Conservation (phyloP, 2,329 filamentous ascomycete species). For the Aurifilum marmelostoma region DNA sequence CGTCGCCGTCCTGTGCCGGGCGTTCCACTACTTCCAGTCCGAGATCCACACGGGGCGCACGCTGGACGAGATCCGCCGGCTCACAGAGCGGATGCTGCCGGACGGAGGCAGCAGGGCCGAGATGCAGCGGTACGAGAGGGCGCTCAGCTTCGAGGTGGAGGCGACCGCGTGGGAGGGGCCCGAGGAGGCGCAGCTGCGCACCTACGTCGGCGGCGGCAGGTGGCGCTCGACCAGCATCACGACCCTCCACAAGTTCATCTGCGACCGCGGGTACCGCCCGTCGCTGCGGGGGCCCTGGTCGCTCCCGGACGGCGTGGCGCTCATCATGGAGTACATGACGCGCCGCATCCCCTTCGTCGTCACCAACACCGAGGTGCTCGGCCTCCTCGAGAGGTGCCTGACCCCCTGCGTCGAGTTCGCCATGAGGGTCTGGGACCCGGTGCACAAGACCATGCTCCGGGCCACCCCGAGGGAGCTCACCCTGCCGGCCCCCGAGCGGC, state of each 20-base stretch:
- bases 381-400: neutral
- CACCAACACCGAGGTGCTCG: neutral
- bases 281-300: neutral
- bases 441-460: neutral
- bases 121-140: neutral
- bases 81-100: neutral
- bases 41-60: neutral
- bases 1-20: neutral
- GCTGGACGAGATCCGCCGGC: neutral
- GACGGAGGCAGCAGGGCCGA: neutral
- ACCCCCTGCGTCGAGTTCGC: neutral
- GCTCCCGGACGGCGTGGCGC: neutral
- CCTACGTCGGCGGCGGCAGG: slow-evolving; percentile 1
- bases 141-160: neutral
- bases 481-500: neutral
- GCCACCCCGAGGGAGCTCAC: neutral
- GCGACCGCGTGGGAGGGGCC: neutral
- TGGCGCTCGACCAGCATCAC: neutral
- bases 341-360: slow-evolving; percentile 2
- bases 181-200: neutral
- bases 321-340: slow-evolving; percentile 8
- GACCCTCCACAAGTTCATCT: slow-evolving; percentile 1
- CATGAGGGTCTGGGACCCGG: neutral
- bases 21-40: slow-evolving; percentile 9
- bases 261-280: neutral